Conservation (phyloP, 192 early-diverging fungal species). For the Chytriomyces sp. region DNA sequence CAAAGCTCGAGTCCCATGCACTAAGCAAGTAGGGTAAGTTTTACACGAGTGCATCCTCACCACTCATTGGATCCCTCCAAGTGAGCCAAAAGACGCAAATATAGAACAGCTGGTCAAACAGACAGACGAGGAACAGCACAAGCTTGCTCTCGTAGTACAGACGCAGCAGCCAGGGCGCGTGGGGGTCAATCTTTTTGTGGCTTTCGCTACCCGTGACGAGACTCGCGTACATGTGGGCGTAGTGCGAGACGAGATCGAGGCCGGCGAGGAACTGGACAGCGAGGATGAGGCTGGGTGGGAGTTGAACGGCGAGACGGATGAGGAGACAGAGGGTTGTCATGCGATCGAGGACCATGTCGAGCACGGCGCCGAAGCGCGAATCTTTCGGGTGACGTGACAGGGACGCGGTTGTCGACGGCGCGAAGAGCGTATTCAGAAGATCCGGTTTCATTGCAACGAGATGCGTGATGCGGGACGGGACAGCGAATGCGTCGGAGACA, state of each 20-base stretch:
- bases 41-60: too few species aligned
- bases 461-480: background rate
- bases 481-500: background rate
- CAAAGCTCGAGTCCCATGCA: too few species aligned
- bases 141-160: slow-evolving; percentile 91
- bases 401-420: background rate
- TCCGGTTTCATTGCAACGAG: background rate
- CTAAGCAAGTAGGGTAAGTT: too few species aligned
- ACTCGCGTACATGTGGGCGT: slow-evolving; percentile 98
- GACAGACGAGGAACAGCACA: slow-evolving; percentile 91
- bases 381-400: slow-evolving; percentile 13
- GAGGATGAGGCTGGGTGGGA: slow-evolving; percentile 70
- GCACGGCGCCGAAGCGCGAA: slow-evolving; percentile 90
- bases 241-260: slow-evolving; percentile 94
- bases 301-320: slow-evolving; percentile 70
- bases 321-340: slow-evolving; percentile 92
- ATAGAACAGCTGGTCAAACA: slow-evolving; percentile 91
- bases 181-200: slow-evolving; percentile 85
- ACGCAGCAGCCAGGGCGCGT: slow-evolving; percentile 74
- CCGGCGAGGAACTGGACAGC: slow-evolving; percentile 88
- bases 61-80: slow-evolving; percentile 17
- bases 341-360: slow-evolving; percentile 99
- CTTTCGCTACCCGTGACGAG: slow-evolving; percentile 80
- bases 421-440: background rate
- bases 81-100: slow-evolving; percentile 72